Conservation (phyloP, 768 basidiomycete species). For the Saitozyma sp. region DNA sequence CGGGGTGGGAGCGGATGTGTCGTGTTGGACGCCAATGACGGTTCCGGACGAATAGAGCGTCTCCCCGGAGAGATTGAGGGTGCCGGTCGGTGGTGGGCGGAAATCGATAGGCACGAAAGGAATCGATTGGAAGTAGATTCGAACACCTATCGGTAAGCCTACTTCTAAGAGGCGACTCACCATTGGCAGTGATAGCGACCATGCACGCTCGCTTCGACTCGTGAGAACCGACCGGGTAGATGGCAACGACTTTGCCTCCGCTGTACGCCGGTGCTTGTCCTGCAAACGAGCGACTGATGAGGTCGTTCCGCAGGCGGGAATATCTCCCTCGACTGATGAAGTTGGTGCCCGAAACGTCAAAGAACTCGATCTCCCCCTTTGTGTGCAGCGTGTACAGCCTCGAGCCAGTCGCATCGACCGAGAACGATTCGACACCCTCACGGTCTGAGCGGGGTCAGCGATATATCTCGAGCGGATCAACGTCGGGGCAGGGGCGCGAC, state of each 20-base stretch:
- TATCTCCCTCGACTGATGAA: constrained; percentile 29
- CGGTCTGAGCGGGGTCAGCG: constrained; percentile 19
- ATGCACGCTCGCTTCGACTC: constrained; percentile 71
- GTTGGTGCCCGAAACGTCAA: constrained; percentile 31
- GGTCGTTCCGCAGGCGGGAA: constrained; percentile 5
- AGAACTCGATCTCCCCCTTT: constrained; percentile 43
- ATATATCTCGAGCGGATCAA: too few relatives aligned
- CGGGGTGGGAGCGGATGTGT: constrained; percentile 18
- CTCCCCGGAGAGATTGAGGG: constrained; percentile 68
- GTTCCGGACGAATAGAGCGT: constrained; percentile 41
- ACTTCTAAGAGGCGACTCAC: constrained; percentile 27
- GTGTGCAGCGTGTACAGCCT: constrained; percentile 48
- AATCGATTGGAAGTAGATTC: constrained; percentile 67
- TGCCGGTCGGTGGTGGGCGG: constrained; percentile 53
- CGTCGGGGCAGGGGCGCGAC: too few relatives aligned
- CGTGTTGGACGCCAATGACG: constrained; percentile 35
- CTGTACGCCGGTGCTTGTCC: constrained; percentile 10
- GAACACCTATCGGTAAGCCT: constrained; percentile 59
- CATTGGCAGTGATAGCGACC: constrained; percentile 73
- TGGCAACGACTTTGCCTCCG: constrained; percentile 57
- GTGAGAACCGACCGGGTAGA: constrained; percentile 68
- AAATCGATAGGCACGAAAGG: constrained; percentile 19
- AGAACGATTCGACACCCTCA: constrained; percentile 44
- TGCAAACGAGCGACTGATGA: constrained; percentile 1
- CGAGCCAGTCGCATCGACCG: constrained; percentile 42